phyloP scores from a whole-genome alignment of 352 stramenopile species.

The Plasmopara muralis region DNA sequence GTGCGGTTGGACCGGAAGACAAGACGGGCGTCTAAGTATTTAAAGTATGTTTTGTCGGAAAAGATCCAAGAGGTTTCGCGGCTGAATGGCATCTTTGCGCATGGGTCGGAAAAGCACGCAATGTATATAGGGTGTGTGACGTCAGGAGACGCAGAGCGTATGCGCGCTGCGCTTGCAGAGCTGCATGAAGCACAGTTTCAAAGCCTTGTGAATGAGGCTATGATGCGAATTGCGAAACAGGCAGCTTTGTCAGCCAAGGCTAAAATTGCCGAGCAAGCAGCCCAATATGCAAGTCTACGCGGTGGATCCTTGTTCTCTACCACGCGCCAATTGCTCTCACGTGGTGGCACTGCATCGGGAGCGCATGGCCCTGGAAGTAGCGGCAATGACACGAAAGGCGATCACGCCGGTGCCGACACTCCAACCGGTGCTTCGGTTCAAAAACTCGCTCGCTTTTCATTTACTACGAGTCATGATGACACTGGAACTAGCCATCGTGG shows the following conservation, averaged over 20 bases:
- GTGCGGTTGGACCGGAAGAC: slow-evolving; percentile 15
- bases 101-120: slow-evolving; percentile 59
- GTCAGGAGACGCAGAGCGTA: slow-evolving; percentile 43
- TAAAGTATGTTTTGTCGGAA: slow-evolving; percentile 70
- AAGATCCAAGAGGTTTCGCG: slow-evolving; percentile 66
- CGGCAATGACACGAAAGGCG: slow-evolving; percentile 23
- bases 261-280: slow-evolving; percentile 73
- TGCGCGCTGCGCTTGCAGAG: slow-evolving; percentile 46
- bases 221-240: slow-evolving; percentile 78
- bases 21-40: slow-evolving; percentile 39
- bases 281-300: slow-evolving; percentile 50
- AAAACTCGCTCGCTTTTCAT: slow-evolving; percentile 41
- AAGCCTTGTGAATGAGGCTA: slow-evolving; percentile 66
- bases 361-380: slow-evolving; percentile 17
- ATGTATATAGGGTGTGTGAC: slow-evolving; percentile 37
- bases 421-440: slow-evolving; percentile 50
- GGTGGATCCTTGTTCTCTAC: slow-evolving; percentile 63
- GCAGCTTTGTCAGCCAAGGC: slow-evolving; percentile 72
- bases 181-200: slow-evolving; percentile 67
- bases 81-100: slow-evolving; percentile 62
- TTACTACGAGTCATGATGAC: slow-evolving; percentile 32
- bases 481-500: slow-evolving; percentile 23
- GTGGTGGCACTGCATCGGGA: slow-evolving; percentile 21
- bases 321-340: slow-evolving; percentile 61
- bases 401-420: slow-evolving; percentile 31